A percentile compares a stretch with the other conserved stretches of the same genome.
Evolutionary conservation across 805 yeast genomes (phyloP).

Genomic region (Monosporozyma unispora): DNA sequence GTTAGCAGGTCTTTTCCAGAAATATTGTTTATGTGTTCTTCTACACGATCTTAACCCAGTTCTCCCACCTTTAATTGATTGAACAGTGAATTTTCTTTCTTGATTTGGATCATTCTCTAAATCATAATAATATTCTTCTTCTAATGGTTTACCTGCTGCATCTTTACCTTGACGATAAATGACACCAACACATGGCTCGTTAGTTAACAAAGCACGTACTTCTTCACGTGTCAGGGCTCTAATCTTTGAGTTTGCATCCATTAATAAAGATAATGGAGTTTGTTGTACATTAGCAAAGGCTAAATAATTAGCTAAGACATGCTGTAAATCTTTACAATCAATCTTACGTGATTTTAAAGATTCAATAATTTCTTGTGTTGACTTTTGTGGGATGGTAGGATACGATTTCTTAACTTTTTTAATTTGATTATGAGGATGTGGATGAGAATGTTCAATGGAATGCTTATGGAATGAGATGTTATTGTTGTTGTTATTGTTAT

Average conservation of each 20-base stretch:
- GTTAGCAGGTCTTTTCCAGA: slow-evolving; percentile 38
- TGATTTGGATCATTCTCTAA: slow-evolving; percentile 72
- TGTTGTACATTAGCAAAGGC: slow-evolving; percentile 87
- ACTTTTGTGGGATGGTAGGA: background rate
- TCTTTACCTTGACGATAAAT: slow-evolving; percentile 86
- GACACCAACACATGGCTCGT: slow-evolving; percentile 52
- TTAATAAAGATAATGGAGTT: slow-evolving; percentile 71
- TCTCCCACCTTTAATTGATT: slow-evolving; percentile 66
- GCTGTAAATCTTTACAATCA: slow-evolving; percentile 45
- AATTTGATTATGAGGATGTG: too few species aligned
- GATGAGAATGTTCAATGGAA: background rate
- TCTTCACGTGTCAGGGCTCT: slow-evolving; percentile 39
- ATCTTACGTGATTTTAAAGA: slow-evolving; percentile 23
- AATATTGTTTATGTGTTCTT: slow-evolving; percentile 77
- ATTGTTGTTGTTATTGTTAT: background rate
- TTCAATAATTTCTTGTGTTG: slow-evolving; percentile 6
- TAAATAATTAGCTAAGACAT: slow-evolving; percentile 69
- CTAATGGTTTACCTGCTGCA: slow-evolving; percentile 92
- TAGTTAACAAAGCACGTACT: slow-evolving; percentile 37
- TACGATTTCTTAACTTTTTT: too few species aligned
- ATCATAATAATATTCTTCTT: slow-evolving; percentile 87
- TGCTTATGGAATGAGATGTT: background rate
- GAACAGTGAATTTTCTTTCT: slow-evolving; percentile 61
- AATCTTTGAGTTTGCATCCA: slow-evolving; percentile 49
- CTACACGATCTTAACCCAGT: slow-evolving; percentile 82